These are phyloP conservation scores for Cubamyces sp. DNA, from an alignment of 768 basidiomycete genomes.

Conservation along the genomic window DNA sequence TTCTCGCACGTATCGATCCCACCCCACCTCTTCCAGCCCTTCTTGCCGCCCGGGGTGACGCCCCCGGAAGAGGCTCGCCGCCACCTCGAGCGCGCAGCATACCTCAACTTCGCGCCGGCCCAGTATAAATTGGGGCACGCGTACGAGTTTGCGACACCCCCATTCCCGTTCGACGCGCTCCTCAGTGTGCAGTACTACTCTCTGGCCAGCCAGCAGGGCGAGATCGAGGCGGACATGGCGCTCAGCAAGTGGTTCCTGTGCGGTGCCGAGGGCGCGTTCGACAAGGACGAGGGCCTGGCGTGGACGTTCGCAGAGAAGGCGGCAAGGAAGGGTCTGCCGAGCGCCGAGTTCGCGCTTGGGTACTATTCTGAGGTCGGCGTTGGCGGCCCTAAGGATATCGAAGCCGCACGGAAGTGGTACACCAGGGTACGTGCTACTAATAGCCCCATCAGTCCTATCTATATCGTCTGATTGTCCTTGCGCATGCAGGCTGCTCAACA, in stretches of 20 bases:
- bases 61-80: slow-evolving; percentile 66
- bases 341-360: slow-evolving; percentile 94
- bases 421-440: slow-evolving; percentile 46
- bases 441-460: background rate
- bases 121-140: slow-evolving; percentile 94
- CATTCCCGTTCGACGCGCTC: slow-evolving; percentile 86
- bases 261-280: slow-evolving; percentile 75
- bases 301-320: slow-evolving; percentile 91
- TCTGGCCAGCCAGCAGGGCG: slow-evolving; percentile 81
- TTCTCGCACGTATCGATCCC: slow-evolving; percentile 69
- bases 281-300: slow-evolving; percentile 86
- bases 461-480: slow-evolving; percentile 2
- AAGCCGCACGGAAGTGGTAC: slow-evolving; percentile 80
- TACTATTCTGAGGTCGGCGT: slow-evolving; percentile 95
- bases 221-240: slow-evolving; percentile 95
- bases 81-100: slow-evolving; percentile 84
- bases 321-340: slow-evolving; percentile 70
- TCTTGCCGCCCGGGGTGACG: slow-evolving; percentile 54
- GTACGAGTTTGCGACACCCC: slow-evolving; percentile 88
- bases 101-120: slow-evolving; percentile 79
- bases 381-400: slow-evolving; percentile 67
- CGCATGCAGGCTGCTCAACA: slow-evolving; percentile 66
- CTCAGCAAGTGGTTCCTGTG: slow-evolving; percentile 97
- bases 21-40: slow-evolving; percentile 53
- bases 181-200: slow-evolving; percentile 90